Conservation (phyloP, 768 basidiomycete species). For the Amanita exitialis region DNA sequence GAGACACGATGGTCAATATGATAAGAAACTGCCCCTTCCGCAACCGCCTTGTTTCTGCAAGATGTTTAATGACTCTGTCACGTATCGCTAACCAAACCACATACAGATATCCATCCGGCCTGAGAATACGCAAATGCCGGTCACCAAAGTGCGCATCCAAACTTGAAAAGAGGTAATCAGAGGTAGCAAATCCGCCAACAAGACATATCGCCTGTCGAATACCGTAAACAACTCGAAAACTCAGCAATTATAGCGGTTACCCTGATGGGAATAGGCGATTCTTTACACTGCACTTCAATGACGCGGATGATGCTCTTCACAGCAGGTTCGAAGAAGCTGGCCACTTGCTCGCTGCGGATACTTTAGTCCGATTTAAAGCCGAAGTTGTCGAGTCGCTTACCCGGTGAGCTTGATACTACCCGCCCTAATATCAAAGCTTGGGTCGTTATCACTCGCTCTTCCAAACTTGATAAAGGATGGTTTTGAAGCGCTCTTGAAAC, state of each 20-base stretch:
- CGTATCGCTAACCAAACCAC: slow-evolving; percentile 11
- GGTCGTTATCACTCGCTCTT: slow-evolving; percentile 27
- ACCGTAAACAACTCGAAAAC: no score
- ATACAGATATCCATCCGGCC: slow-evolving; percentile 38
- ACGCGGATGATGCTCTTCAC: neutral
- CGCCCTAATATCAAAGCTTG: slow-evolving; percentile 26
- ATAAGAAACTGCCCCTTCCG: slow-evolving; percentile 16
- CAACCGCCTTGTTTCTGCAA: slow-evolving; percentile 15
- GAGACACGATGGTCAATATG: slow-evolving; percentile 14
- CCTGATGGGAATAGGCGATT: neutral
- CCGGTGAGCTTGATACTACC: slow-evolving; percentile 20
- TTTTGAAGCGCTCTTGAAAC: slow-evolving; percentile 22
- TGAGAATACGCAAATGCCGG: slow-evolving; percentile 23
- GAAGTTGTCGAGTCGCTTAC: neutral
- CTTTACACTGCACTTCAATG: neutral
- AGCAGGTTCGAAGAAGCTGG: slow-evolving; percentile 3
- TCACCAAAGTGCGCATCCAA: slow-evolving; percentile 25
- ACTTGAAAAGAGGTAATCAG: slow-evolving; percentile 33
- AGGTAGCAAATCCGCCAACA: slow-evolving; percentile 45
- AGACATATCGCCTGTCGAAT: slow-evolving; percentile 36
- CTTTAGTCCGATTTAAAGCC: slow-evolving; percentile 10
- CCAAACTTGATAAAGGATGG: slow-evolving; percentile 40
- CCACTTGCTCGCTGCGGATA: slow-evolving; percentile 4
- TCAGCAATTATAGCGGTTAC: no score
- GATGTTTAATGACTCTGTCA: neutral